These are phyloP conservation scores for Trichosanthes cucumerina DNA, from an alignment of 306 rosid genomes.

Conservation along the genomic window DNA sequence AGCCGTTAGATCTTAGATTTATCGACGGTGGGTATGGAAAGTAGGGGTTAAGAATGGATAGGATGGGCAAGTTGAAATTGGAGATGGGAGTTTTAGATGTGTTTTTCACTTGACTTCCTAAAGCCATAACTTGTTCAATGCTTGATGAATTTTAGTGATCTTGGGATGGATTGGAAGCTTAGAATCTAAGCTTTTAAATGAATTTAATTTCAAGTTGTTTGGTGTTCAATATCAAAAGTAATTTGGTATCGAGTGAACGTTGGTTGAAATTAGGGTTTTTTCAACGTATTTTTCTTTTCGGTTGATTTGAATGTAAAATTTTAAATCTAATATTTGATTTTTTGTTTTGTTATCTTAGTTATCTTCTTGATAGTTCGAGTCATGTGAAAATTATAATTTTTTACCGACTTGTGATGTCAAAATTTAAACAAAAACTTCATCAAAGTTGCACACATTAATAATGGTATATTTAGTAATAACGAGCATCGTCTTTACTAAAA, in stretches of 20 bases:
- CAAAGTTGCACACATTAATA: not conserved
- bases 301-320: not conserved
- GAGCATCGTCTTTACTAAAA: not conserved
- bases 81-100: not conserved
- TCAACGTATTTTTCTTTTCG: not conserved
- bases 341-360: not conserved
- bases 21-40: conserved; percentile 18
- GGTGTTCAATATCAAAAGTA: not conserved
- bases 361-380: not conserved
- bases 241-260: not conserved
- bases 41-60: not conserved
- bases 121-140: not conserved
- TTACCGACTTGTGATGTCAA: not conserved
- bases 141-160: not conserved
- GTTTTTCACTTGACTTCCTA: conserved; percentile 3
- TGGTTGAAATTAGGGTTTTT: not conserved
- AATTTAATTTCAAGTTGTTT: not conserved
- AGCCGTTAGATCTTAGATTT: conserved; percentile 15
- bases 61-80: not conserved
- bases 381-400: not conserved
- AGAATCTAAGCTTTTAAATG: conserved; percentile 1
- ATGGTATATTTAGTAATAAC: not conserved
- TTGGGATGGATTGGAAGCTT: not conserved
- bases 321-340: not conserved
- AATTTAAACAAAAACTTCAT: not conserved